Evolutionary conservation across 805 yeast genomes (phyloP).

Genomic region (Metschnikowia corniflorae): DNA sequence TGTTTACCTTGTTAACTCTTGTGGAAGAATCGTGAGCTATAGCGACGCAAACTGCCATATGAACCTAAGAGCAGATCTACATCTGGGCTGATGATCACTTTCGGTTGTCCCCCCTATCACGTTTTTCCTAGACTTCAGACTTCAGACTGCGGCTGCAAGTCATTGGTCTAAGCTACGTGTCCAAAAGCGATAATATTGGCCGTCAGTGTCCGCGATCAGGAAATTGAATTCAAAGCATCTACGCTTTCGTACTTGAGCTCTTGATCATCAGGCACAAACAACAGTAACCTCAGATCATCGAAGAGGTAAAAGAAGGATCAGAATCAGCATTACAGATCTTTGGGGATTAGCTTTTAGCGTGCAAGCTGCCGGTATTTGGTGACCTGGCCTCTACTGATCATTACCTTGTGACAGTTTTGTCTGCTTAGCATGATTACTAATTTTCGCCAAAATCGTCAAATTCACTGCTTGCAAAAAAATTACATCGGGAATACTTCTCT

Average conservation of each 20-base stretch:
- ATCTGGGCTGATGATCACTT: no score
- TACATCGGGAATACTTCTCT: slow-evolving; percentile 23
- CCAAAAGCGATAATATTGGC: no score
- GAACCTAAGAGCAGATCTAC: no score
- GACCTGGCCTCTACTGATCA: slow-evolving; percentile 1
- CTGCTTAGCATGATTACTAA: slow-evolving; percentile 12
- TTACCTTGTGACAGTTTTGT: background rate
- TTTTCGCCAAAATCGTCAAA: slow-evolving; percentile 18
- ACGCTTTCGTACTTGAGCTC: slow-evolving; percentile 7
- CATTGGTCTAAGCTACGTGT: no score
- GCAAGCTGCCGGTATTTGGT: slow-evolving; percentile 14
- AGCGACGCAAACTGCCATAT: no score
- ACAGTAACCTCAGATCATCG: slow-evolving; percentile 4
- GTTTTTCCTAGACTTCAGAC: no score
- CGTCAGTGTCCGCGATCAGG: background rate
- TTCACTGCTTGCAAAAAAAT: slow-evolving; percentile 21
- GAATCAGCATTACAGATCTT: slow-evolving; percentile 11
- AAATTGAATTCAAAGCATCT: no score
- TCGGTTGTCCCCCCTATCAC: no score
- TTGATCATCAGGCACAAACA: slow-evolving; percentile 1
- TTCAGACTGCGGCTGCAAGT: no score
- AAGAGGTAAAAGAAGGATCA: slow-evolving; percentile 3
- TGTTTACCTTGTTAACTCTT: no score
- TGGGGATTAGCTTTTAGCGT: slow-evolving; percentile 14
- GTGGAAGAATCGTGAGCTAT: no score